These are phyloP conservation scores for Scedosporium dehoogii DNA, from an alignment of 2,329 filamentous ascomycete species.

Conservation along the genomic window DNA sequence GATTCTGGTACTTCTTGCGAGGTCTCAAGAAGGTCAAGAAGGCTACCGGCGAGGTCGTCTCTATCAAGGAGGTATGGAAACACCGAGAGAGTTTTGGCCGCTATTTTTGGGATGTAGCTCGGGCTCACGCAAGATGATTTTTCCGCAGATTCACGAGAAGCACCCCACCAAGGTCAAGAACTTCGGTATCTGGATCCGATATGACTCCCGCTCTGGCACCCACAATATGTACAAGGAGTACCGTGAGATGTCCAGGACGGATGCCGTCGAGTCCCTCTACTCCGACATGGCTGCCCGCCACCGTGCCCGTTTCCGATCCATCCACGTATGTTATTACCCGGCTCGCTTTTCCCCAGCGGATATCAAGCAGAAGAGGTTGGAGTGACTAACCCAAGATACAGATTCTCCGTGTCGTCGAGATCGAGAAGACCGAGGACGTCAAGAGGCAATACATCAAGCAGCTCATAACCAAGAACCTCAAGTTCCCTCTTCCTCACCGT, in stretches of 20 bases:
- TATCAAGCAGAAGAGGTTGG: not conserved
- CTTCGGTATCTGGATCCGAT: constrained; percentile 99
- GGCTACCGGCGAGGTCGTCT: constrained; percentile 98
- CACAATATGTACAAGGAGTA: constrained; percentile 99
- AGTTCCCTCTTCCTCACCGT: constrained; percentile 98
- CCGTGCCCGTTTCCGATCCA: constrained; percentile 89
- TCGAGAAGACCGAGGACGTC: constrained; percentile 89
- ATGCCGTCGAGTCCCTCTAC: constrained; percentile 95
- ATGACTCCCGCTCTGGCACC: constrained; percentile 98
- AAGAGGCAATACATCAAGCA: constrained; percentile 99
- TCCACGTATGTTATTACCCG: constrained; percentile 68
- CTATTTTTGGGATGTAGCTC: not conserved
- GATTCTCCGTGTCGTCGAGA: constrained; percentile 97
- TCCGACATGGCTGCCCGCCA: constrained; percentile 99
- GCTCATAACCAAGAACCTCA: constrained; percentile 87
- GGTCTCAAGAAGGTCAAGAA: constrained; percentile 99
- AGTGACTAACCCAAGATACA: constrained; percentile 25
- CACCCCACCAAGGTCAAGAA: constrained; percentile 99
- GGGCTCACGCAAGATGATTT: not conserved
- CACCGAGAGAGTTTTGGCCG: not conserved
- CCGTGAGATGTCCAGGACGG: constrained; percentile 94
- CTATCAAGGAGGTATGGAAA: constrained; percentile 77
- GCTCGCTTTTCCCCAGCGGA: not conserved
- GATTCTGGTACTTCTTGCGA: constrained; percentile 99
- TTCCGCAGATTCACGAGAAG: constrained; percentile 84